phyloP scores from a whole-genome alignment of 257 asterid species.

The Gentiana dahurica region DNA sequence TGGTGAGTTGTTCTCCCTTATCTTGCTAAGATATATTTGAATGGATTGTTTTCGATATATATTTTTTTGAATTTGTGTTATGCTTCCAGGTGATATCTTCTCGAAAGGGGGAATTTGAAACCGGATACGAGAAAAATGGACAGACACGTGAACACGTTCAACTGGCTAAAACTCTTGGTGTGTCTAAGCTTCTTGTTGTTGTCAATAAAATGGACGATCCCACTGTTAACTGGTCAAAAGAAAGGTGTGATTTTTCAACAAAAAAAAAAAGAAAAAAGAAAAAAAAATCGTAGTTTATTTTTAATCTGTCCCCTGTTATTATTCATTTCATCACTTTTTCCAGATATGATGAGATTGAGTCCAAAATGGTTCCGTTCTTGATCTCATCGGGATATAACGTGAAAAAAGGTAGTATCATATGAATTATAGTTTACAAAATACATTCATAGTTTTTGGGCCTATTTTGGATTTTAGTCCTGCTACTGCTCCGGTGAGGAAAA shows the following conservation, averaged over 20 bases:
- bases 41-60: background rate
- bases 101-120: slow-evolving; percentile 90
- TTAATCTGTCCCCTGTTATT: background rate
- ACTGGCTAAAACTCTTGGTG: slow-evolving; percentile 93
- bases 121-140: slow-evolving; percentile 98
- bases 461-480: too few species aligned
- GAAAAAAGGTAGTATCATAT: slow-evolving; percentile 55
- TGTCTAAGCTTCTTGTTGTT: slow-evolving; percentile 80
- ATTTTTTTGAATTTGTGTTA: background rate
- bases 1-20: slow-evolving; percentile 34
- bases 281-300: background rate
- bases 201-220: slow-evolving; percentile 99
- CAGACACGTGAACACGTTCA: slow-evolving; percentile 99
- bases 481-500: too few species aligned
- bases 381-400: slow-evolving; percentile 81
- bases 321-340: slow-evolving; percentile 5
- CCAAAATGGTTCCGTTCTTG: slow-evolving; percentile 63
- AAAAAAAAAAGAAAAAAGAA: too few species aligned
- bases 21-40: slow-evolving; percentile 4
- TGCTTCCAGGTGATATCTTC: slow-evolving; percentile 76
- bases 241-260: slow-evolving; percentile 40
- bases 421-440: background rate
- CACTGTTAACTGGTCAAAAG: slow-evolving; percentile 92
- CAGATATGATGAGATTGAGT: slow-evolving; percentile 96
- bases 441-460: too few species aligned